phyloP scores from a whole-genome alignment of 176 grass and related monocot genomes.

The Paspalum vaginatum region DNA sequence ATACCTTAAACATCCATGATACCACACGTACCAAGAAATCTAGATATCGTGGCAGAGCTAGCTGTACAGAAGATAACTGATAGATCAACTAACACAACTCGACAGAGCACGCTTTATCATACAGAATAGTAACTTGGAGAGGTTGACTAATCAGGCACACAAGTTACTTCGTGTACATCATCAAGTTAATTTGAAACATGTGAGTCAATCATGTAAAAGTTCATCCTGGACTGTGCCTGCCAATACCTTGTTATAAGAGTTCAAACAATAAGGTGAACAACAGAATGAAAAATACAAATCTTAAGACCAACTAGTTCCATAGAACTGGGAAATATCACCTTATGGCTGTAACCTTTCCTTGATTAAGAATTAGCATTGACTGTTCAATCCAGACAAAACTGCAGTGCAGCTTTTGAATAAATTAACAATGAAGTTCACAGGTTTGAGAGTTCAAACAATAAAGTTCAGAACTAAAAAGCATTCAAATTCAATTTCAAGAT shows the following conservation, averaged over 20 bases:
- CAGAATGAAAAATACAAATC: background rate
- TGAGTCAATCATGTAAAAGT: background rate
- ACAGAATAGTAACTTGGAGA: background rate
- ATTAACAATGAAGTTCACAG: background rate
- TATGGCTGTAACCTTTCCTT: too few relatives aligned
- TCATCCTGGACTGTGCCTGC: background rate
- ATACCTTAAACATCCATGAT: background rate
- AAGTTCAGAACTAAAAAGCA: background rate
- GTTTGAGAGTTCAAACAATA: background rate
- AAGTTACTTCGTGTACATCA: background rate
- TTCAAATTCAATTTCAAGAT: background rate
- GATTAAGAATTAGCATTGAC: too few relatives aligned
- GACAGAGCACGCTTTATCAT: background rate
- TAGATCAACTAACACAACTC: background rate
- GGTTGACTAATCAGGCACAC: background rate
- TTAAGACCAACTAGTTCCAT: background rate
- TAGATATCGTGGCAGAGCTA: too few relatives aligned
- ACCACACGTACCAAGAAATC: background rate
- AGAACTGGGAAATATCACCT: background rate
- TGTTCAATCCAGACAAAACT: too few relatives aligned
- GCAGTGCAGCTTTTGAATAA: too few relatives aligned
- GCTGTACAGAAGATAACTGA: background rate
- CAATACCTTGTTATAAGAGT: background rate
- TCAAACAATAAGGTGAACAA: background rate
- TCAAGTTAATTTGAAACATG: background rate